Evolutionary conservation across 176 grass and related monocot species (phyloP), one percentile per base, ranked within the genome.

Genomic region (Bolboschoenus planiculmis): DNA sequence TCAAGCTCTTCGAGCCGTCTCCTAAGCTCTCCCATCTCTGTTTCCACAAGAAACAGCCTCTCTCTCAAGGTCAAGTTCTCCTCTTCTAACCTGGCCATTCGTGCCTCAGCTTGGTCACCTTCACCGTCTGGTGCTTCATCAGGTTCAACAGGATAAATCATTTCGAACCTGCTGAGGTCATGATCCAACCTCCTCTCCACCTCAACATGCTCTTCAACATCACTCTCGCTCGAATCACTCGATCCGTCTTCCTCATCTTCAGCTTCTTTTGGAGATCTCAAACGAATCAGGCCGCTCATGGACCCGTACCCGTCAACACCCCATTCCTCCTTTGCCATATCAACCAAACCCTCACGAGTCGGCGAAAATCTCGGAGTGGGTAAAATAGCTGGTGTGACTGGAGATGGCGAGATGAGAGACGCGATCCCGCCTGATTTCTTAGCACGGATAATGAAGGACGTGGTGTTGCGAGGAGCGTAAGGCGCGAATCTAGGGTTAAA

Each of bases 281-380:
- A 89, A 34, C 96, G 92, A 84, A 98, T 95, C 66, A 91, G 86
- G 34, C 96, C 96, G 85, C 92, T 98, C 92, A 98, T 98, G 44
- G 96, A 93, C 58, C 92, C 96, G 13, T 95, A 98, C 0, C 96
- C 96, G 13, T 98, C 96, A 2, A 98, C 92, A 46, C 92, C 96
- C 95, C 96, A 98, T 85, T 95, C 90, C 21, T 84, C 92, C 89
- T 93, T 90, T 2, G 88, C 96, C 90, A 98, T 93, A 81, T 98
- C 92, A 3, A 88, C 86, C 48, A 98, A 86, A 79, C 90, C 91
- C 80, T 98, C 96, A 31, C 90, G 92, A 21, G 90, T 83, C 1
- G 96, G 95, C 18, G 96, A 95, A 83, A 98, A 82, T 23, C 83
- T 84, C 14, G 96, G 96, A 21, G 92, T 95, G 43, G 92, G 90